Conservation (phyloP, 306 rosid genomes). For the Canavalia gladiata region DNA sequence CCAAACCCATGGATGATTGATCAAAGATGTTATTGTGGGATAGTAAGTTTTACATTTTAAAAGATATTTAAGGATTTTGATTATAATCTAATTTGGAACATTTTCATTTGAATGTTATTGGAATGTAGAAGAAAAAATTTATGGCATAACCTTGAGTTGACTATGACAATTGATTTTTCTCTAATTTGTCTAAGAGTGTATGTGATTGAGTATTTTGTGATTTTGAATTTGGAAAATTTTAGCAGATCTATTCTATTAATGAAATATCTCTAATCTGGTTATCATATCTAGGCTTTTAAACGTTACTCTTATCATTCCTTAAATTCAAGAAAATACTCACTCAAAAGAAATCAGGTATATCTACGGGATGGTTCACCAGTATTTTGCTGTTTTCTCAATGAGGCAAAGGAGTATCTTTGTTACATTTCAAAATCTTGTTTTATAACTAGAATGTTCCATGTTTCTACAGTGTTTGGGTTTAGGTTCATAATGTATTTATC, state of each 20-base stretch:
- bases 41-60: too few relatives aligned
- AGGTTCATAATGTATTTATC: too few relatives aligned
- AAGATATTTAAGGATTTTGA: too few relatives aligned
- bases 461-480: too few relatives aligned
- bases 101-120: constrained; percentile 21
- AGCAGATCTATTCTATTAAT: neutral
- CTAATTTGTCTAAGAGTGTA: constrained; percentile 19
- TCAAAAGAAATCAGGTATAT: constrained; percentile 86
- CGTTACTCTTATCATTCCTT: constrained; percentile 98
- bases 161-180: constrained; percentile 16
- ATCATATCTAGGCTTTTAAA: constrained; percentile 92
- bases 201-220: constrained; percentile 4
- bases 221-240: constrained; percentile 28
- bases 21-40: too few relatives aligned
- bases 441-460: too few relatives aligned
- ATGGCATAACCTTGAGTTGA: constrained; percentile 38
- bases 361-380: too few relatives aligned
- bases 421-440: too few relatives aligned
- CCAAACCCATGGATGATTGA: too few relatives aligned
- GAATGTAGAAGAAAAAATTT: constrained; percentile 33
- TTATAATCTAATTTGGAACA: too few relatives aligned
- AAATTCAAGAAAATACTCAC: constrained; percentile 84
- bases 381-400: too few relatives aligned
- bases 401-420: too few relatives aligned
- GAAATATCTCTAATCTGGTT: constrained; percentile 80